Percentiles rank a stretch among this genome's conserved stretches.
Evolutionary conservation across 208 protist genomes (phyloP).

Genomic region (Leishmania major): DNA sequence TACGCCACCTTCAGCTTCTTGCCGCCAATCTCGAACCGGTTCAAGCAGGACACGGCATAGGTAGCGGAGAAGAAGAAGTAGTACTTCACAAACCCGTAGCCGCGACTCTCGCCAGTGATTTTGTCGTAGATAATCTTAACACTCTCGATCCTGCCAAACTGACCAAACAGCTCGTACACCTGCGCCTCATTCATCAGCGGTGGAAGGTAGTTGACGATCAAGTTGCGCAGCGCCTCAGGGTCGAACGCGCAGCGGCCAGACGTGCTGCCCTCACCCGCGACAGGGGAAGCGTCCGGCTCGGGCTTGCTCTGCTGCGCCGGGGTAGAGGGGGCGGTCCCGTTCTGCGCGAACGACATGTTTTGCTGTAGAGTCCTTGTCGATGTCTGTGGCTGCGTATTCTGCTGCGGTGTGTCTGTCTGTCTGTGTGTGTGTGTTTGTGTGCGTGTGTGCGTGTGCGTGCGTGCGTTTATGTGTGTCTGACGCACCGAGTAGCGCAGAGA

Average conservation of each 20-base stretch:
- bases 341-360: constrained; percentile 13
- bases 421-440: not conserved
- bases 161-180: constrained; percentile 71
- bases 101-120: constrained; percentile 73
- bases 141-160: constrained; percentile 86
- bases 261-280: not conserved
- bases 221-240: constrained; percentile 71
- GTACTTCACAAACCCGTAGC: constrained; percentile 92
- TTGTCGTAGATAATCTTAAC: constrained; percentile 91
- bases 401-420: not conserved
- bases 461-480: not conserved
- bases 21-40: constrained; percentile 77
- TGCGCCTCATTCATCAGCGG: constrained; percentile 78
- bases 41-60: constrained; percentile 79
- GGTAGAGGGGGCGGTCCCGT: constrained; percentile 7
- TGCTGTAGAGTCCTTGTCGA: not conserved
- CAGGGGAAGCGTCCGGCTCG: not conserved
- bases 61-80: constrained; percentile 79
- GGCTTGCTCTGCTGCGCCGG: constrained; percentile 9
- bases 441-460: no score
- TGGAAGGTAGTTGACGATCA: constrained; percentile 90
- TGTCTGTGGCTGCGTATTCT: not conserved
- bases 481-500: not conserved
- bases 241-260: constrained; percentile 30
- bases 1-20: constrained; percentile 90